phyloP scores from a whole-genome alignment of 1,139 yeast species.

The Pneumocystis jirovecii region DNA sequence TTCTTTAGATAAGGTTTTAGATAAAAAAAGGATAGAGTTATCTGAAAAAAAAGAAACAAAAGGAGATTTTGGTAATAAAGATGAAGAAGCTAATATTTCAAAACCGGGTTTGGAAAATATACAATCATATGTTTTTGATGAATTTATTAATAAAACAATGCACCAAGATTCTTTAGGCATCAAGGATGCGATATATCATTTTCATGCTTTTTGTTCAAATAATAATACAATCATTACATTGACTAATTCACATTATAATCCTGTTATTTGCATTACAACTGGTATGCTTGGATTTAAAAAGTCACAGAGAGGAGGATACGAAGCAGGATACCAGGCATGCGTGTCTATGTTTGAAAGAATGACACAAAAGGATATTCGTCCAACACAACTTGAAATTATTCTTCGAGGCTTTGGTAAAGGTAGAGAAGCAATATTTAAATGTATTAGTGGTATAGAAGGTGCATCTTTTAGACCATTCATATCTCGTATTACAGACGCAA shows the following conservation, averaged over 20 bases:
- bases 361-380: constrained; percentile 31
- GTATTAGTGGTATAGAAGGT: constrained; percentile 84
- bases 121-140: neutral
- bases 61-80: neutral
- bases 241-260: constrained; percentile 9
- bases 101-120: neutral
- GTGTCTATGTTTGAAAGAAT: constrained; percentile 57
- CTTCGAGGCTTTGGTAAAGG: constrained; percentile 80
- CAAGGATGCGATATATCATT: neutral
- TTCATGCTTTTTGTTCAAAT: constrained; percentile 9
- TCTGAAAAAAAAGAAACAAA: neutral
- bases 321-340: constrained; percentile 80
- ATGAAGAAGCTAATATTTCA: neutral
- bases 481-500: constrained; percentile 56
- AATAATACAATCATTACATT: constrained; percentile 10
- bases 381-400: constrained; percentile 43
- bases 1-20: neutral
- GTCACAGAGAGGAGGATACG: constrained; percentile 65
- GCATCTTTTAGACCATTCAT: constrained; percentile 46
- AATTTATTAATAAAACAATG: neutral
- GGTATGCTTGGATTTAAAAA: constrained; percentile 31
- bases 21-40: neutral
- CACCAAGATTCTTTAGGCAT: neutral
- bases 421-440: constrained; percentile 71
- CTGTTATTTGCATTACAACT: constrained; percentile 16